Evolutionary conservation across 768 basidiomycete species (phyloP).

Genomic region (Kwoniella newhampshirensis): DNA sequence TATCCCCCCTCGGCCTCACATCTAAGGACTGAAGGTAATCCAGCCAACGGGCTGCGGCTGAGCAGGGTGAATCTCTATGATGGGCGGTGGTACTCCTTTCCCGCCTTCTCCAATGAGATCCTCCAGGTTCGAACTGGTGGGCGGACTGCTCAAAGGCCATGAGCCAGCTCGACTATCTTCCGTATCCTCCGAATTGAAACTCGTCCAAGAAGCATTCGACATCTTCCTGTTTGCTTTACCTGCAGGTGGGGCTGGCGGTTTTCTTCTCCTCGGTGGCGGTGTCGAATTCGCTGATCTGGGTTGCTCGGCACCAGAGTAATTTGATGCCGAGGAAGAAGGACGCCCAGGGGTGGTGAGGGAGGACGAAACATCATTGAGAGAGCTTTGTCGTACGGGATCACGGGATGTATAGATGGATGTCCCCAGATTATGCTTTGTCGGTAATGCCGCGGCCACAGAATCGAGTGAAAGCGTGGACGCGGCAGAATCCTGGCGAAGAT

Average conservation of each 20-base stretch:
- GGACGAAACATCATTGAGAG: slow-evolving; percentile 41
- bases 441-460: slow-evolving; percentile 33
- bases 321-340: slow-evolving; percentile 11
- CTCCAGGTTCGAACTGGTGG: neutral
- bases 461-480: slow-evolving; percentile 37
- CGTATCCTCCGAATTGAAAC: slow-evolving; percentile 13
- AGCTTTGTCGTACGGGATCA: slow-evolving; percentile 44
- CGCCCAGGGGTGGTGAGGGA: slow-evolving; percentile 21
- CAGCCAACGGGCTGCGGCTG: neutral
- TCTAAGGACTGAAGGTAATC: neutral
- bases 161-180: slow-evolving; percentile 4
- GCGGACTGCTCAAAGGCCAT: neutral
- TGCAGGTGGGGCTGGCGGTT: slow-evolving; percentile 37
- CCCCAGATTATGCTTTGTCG: slow-evolving; percentile 9
- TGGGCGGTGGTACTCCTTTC: slow-evolving; percentile 35
- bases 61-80: slow-evolving; percentile 38
- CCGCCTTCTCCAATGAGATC: slow-evolving; percentile 24
- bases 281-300: slow-evolving; percentile 8
- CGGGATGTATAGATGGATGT: slow-evolving; percentile 47
- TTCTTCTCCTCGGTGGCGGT: slow-evolving; percentile 22
- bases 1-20: no score
- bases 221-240: slow-evolving; percentile 6
- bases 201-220: slow-evolving; percentile 21
- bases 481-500: slow-evolving; percentile 23
- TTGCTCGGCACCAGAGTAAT: neutral